Evolutionary conservation across 257 asterid genomes (phyloP).

Genomic region (Rehmannia glutinosa): DNA sequence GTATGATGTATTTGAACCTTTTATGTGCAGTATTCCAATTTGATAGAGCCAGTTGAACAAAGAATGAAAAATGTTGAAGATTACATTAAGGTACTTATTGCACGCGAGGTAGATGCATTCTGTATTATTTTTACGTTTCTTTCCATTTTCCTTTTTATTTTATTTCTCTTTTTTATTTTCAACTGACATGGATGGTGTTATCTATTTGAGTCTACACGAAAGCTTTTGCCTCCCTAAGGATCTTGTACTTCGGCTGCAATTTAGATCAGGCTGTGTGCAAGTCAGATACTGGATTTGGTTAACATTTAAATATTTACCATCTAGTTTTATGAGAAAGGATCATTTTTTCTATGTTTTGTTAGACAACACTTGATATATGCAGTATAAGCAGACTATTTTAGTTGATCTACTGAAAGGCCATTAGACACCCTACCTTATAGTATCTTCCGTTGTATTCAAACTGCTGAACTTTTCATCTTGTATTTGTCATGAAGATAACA

Average conservation of each 20-base stretch:
- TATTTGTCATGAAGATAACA: conserved; percentile 16
- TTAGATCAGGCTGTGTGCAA: too few relatives aligned
- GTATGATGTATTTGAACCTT: conserved; percentile 12
- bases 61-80: conserved; percentile 71
- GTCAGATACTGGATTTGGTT: too few relatives aligned
- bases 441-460: conserved; percentile 4
- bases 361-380: background rate
- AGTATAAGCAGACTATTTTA: background rate
- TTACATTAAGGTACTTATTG: conserved; percentile 84
- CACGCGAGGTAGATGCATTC: background rate
- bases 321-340: conserved; percentile 2
- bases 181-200: background rate
- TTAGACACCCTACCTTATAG: background rate
- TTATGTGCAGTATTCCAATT: conserved; percentile 55
- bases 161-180: background rate
- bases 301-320: background rate
- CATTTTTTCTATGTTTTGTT: background rate
- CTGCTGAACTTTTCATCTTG: conserved; percentile 10
- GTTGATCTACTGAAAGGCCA: background rate
- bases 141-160: background rate
- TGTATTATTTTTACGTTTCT: too few relatives aligned
- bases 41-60: conserved; percentile 69
- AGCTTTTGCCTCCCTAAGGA: too few relatives aligned
- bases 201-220: too few relatives aligned
- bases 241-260: too few relatives aligned